Evolutionary conservation across 192 early-diverging fungal genomes (phyloP).

Genomic region (Mortierella alpina): DNA sequence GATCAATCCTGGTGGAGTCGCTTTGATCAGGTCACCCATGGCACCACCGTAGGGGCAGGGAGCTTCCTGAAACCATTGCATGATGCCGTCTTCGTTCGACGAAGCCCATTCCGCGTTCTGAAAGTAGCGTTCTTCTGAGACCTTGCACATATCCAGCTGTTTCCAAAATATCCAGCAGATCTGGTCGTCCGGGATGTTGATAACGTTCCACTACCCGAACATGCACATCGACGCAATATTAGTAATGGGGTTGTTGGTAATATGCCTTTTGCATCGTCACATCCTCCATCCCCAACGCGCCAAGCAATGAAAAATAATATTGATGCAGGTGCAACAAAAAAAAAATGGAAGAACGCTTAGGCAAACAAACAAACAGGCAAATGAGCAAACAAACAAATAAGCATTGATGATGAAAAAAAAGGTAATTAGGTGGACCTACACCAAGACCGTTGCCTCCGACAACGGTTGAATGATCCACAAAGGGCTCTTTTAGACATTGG

Average conservation of each 20-base stretch:
- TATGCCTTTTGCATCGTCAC: not conserved
- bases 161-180: conserved; percentile 18
- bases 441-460: conserved; percentile 2
- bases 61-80: not conserved
- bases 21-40: conserved; percentile 10
- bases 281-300: too few relatives aligned
- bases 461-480: conserved; percentile 1
- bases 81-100: not conserved
- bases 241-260: not conserved
- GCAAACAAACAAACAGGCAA: not conserved
- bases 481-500: conserved; percentile 13
- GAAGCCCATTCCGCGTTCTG: not conserved
- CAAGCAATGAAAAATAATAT: too few relatives aligned
- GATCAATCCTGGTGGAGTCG: not conserved
- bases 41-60: conserved; percentile 8
- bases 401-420: not conserved
- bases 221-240: not conserved
- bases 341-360: too few relatives aligned
- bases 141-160: not conserved
- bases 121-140: not conserved
- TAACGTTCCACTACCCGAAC: conserved; percentile 1
- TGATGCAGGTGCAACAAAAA: too few relatives aligned
- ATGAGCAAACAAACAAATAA: not conserved
- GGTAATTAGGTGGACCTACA: not conserved
- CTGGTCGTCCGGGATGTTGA: conserved; percentile 20